These are phyloP conservation scores for Anethum foeniculum DNA, from an alignment of 140 eudicot species.

Conservation along the genomic window DNA sequence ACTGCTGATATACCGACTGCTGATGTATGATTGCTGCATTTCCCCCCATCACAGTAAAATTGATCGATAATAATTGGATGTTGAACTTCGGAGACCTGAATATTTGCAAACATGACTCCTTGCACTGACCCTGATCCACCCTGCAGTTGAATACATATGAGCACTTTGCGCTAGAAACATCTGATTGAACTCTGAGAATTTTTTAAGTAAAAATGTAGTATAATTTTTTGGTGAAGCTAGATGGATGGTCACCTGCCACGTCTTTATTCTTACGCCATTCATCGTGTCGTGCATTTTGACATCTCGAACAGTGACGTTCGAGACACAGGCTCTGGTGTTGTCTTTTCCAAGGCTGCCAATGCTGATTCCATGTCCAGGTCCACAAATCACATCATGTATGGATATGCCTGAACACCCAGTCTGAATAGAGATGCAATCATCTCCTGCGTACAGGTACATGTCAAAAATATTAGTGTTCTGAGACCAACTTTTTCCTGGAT, in stretches of 20 bases:
- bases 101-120: conserved; percentile 44
- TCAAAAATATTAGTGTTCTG: not conserved
- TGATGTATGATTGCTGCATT: conserved; percentile 37
- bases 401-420: conserved; percentile 43
- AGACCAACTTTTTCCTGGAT: not conserved
- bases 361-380: conserved; percentile 65
- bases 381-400: conserved; percentile 44
- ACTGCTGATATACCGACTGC: conserved; percentile 43
- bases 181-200: not conserved
- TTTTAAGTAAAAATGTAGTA: not conserved
- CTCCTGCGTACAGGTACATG: conserved; percentile 27
- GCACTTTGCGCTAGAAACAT: not conserved
- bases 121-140: conserved; percentile 59
- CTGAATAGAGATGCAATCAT: conserved; percentile 58
- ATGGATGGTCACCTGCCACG: conserved; percentile 48
- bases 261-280: conserved; percentile 59
- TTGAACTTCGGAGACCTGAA: conserved; percentile 41
- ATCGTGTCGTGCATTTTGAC: conserved; percentile 31
- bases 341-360: conserved; percentile 52
- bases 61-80: conserved; percentile 60
- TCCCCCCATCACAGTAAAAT: conserved; percentile 44
- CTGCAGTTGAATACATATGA: conserved; percentile 21
- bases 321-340: conserved; percentile 36
- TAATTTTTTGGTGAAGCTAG: not conserved
- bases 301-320: conserved; percentile 40